Evolutionary conservation across 345 rosid species (phyloP).

Genomic region (Toxicodendron radicans): DNA sequence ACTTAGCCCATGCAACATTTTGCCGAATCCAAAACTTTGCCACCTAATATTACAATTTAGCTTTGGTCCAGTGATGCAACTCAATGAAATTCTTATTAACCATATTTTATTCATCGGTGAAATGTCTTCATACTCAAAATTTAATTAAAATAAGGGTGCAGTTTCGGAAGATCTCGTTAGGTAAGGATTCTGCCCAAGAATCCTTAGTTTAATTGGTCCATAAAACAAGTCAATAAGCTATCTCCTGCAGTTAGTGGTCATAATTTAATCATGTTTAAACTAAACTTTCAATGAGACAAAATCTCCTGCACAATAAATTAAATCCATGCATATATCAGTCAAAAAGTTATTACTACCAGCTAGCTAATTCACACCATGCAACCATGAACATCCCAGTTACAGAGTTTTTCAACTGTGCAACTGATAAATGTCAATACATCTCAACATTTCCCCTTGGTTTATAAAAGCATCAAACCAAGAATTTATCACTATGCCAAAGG

Average conservation of each 20-base stretch:
- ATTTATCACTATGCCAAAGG: conserved; percentile 3
- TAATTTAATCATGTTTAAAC: not conserved
- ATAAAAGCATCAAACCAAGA: conserved; percentile 1
- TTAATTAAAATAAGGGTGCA: conserved; percentile 5
- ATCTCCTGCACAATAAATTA: not conserved
- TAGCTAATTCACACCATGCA: conserved; percentile 3
- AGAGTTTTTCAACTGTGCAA: not conserved
- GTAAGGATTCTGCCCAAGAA: not conserved
- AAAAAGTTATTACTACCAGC: not conserved
- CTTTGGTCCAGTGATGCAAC: not conserved
- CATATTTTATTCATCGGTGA: not conserved
- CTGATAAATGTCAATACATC: not conserved
- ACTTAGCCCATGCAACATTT: not conserved
- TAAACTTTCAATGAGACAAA: not conserved
- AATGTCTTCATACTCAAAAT: not conserved
- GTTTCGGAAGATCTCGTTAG: not conserved
- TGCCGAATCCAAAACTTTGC: conserved; percentile 12
- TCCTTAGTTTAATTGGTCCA: not conserved
- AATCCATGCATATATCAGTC: not conserved
- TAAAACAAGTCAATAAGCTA: not conserved
- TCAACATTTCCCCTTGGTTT: conserved; percentile 1
- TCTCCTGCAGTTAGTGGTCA: not conserved
- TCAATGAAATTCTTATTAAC: not conserved
- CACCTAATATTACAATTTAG: conserved; percentile 1
- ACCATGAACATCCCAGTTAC: not conserved